A percentile compares a stretch with the other conserved stretches of the same genome.
Evolutionary conservation across 1,284 basidiomycete species (phyloP).

Genomic region (Rhizoctonia solani): DNA sequence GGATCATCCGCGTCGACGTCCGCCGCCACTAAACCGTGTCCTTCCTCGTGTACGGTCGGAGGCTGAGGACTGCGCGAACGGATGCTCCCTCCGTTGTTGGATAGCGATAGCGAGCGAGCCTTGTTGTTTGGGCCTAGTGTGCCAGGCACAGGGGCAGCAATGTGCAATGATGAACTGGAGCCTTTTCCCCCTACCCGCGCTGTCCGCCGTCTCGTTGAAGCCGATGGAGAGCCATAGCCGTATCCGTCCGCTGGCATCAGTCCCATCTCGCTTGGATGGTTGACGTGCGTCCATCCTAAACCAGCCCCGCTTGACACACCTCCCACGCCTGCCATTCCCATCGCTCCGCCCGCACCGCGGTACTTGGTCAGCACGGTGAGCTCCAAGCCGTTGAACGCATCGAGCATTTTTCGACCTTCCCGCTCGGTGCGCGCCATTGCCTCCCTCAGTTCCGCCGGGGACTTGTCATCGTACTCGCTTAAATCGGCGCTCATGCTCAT

Average conservation of each 20-base stretch:
- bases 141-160: neutral
- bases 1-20: neutral
- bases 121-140: conserved; percentile 7
- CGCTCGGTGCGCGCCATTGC: conserved; percentile 69
- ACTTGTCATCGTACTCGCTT: conserved; percentile 47
- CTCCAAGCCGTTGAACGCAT: conserved; percentile 75
- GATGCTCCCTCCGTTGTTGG: neutral
- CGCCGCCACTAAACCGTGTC: neutral
- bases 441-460: conserved; percentile 62
- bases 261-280: conserved; percentile 4
- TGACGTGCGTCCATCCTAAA: conserved; percentile 23
- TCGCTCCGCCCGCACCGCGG: conserved; percentile 24
- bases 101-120: conserved; percentile 14
- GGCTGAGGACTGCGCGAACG: conserved; percentile 29
- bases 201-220: neutral
- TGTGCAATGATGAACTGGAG: conserved; percentile 18
- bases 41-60: conserved; percentile 24
- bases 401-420: conserved; percentile 66
- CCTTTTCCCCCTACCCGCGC: conserved; percentile 5
- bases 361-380: conserved; percentile 63
- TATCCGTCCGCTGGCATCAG: neutral
- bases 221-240: neutral
- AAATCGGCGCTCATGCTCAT: conserved; percentile 31
- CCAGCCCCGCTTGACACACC: conserved; percentile 6
- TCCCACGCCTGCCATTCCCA: conserved; percentile 30